Base-by-base conservation (phyloP, 371 early-diverging fungal species). In the Circinella minor region DNA sequence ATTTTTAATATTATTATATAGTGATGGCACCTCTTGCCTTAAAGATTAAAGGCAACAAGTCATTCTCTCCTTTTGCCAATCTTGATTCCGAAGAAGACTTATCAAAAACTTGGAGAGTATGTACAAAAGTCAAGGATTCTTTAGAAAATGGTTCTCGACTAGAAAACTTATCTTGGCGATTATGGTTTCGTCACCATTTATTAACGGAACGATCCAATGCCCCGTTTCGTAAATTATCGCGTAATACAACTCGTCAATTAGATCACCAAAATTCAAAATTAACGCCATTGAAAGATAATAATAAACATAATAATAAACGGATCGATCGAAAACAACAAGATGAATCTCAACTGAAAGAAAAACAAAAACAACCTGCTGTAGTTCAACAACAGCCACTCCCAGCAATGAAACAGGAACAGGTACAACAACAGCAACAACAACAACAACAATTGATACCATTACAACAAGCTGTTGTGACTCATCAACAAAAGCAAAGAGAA, bases 141-240 rank as follows among this genome's bases (percentile, higher is more conserved):
- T 80, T 96, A 10, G 93, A 93, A 67, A 91, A 95, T 70, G 96
- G 95, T 11, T 89, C 89, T 37, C 82, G 96, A 49, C 79, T 95
- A n/a, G 96, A 96, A 74, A 96, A 96, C 73, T 80, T 96, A 73
- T 90, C 93, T 4, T 96, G 96, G 96, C 80, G 96, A 63, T 79
- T 95, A 43, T 93, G 94, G 94, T 90, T 92, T 71, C 71, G 76
- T 55, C 83, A 83, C 59, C 79, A 83, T 60, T 46, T 76, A 17
- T 81, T 93, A 78, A 91, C 84, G 43, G 85, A 87, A 36, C 72
- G 74, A n/a, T 73, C 73, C 4, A 69, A 71, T 43, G 70, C 72
- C 18, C 64, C 71, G 17, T 84, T 83, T 55, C 73, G 71, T 57
- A 81, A 77, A 49, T 65, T 86, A 39, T 81, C 86, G 7, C 47